Evolutionary conservation across 768 basidiomycete genomes (phyloP), one percentile per base, ranked within the genome.

Genomic region (Collybia sordida): DNA sequence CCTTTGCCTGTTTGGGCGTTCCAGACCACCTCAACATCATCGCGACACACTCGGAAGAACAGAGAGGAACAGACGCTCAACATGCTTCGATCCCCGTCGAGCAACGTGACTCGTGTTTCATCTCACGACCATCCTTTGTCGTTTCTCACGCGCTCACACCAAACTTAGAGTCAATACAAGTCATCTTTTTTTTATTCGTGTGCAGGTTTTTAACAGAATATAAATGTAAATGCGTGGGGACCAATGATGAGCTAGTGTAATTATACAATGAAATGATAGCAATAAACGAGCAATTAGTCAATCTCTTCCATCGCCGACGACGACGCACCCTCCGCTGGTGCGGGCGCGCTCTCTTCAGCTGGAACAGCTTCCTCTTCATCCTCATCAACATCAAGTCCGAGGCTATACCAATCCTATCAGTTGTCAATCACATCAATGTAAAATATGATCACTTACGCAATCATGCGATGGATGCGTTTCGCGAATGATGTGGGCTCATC

Each of bases 241-340:
- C 43, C 52, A 44, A 49, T 56, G 53, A 61, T 57, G 58, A 53
- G 49, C 53, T 58, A 57, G 48, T 58, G 31, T 31, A 31, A 31
- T 11, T 31, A 12, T 31, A 31, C 31, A 31, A 31, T 31, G 60
- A 55, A 54, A 51, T 56, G 49, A 53, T 50, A 52, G 49, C 37
- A 52, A 54, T 55, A 14, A 23, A 27, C 27, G 34, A 40, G 41
- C 1, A 36, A 72, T 66, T 85, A 92, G 64, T 92, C 90, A 55
- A 98, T 96, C 78, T 98, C 95, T 81, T 98, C 96, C 94, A 98
- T 97, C 45, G 88, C 87, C 12, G 90, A 91, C 21, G 86, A 80
- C 38, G 87, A 77, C 24, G 84, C 80, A 15, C 70, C 75, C 62
- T 86, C 88, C 46, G 70, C 59, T 51, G 79, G 71, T 23, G 79